Conservation (phyloP, 345 rosid genomes). For the Murraya koenigii region DNA sequence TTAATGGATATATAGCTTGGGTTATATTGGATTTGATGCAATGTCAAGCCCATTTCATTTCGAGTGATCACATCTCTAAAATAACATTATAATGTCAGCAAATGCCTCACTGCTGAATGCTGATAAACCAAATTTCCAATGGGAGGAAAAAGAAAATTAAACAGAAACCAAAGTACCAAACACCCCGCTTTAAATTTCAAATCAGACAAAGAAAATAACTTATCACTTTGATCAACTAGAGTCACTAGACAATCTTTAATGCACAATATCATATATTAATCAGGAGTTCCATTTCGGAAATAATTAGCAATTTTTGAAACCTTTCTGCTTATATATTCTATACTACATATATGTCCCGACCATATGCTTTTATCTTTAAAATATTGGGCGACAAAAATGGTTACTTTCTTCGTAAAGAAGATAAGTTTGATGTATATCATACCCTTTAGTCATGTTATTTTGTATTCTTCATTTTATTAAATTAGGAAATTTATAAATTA, state of each 20-base stretch:
- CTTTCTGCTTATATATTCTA: not conserved
- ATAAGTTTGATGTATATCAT: slow-evolving; percentile 7
- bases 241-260: not conserved
- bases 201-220: not conserved
- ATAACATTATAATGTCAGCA: too few species aligned
- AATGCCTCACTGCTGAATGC: too few species aligned
- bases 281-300: not conserved
- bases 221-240: not conserved
- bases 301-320: not conserved
- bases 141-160: too few species aligned
- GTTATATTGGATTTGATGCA: not conserved
- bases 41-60: too few species aligned
- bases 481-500: not conserved
- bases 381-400: not conserved
- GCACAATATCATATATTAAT: not conserved
- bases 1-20: not conserved
- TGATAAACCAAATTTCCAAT: too few species aligned
- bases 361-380: not conserved
- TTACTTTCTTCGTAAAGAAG: slow-evolving; percentile 20
- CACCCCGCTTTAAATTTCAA: not conserved
- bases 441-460: slow-evolving; percentile 23
- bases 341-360: not conserved
- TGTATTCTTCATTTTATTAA: slow-evolving; percentile 8
- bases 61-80: too few species aligned
- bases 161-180: not conserved